Evolutionary conservation across 768 basidiomycete species (phyloP).

Genomic region (Clitopilus passeckerianus): DNA sequence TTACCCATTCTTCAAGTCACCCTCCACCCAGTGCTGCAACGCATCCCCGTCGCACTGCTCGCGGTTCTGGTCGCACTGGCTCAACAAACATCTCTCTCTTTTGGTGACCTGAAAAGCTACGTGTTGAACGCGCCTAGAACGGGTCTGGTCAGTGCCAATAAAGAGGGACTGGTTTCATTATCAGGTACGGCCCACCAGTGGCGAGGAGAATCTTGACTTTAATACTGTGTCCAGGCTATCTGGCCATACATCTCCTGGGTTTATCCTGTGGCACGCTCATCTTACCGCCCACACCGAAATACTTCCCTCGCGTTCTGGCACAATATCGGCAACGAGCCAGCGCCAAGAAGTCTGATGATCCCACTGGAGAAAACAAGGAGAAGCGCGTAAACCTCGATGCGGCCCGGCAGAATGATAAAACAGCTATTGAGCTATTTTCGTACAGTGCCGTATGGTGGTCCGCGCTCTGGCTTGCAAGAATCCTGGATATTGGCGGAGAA

Average conservation of each 20-base stretch:
- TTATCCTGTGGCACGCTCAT: slow-evolving; percentile 76
- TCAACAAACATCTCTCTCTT: slow-evolving; percentile 65
- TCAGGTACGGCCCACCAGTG: slow-evolving; percentile 36
- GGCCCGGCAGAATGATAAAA: slow-evolving; percentile 65
- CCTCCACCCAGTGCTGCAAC: slow-evolving; percentile 60
- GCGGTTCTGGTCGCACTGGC: slow-evolving; percentile 66
- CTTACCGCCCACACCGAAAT: slow-evolving; percentile 73
- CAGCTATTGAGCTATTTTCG: slow-evolving; percentile 68
- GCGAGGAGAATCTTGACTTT: too few relatives aligned
- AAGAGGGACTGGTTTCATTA: slow-evolving; percentile 86
- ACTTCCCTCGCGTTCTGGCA: slow-evolving; percentile 55
- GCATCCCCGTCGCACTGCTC: slow-evolving; percentile 54
- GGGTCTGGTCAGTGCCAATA: slow-evolving; percentile 72
- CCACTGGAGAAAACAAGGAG: slow-evolving; percentile 6
- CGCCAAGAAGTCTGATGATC: not conserved
- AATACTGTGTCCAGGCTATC: slow-evolving; percentile 55
- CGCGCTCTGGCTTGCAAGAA: slow-evolving; percentile 34
- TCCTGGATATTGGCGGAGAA: slow-evolving; percentile 35
- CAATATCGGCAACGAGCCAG: slow-evolving; percentile 4
- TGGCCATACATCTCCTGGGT: slow-evolving; percentile 86
- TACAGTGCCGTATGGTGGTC: slow-evolving; percentile 82
- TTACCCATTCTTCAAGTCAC: slow-evolving; percentile 70
- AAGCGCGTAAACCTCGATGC: slow-evolving; percentile 15
- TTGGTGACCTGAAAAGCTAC: slow-evolving; percentile 52
- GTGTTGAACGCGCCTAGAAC: slow-evolving; percentile 62